phyloP scores from a whole-genome alignment of 108 stramenopile genomes.

The Mayamaea pseudoterrestris region DNA sequence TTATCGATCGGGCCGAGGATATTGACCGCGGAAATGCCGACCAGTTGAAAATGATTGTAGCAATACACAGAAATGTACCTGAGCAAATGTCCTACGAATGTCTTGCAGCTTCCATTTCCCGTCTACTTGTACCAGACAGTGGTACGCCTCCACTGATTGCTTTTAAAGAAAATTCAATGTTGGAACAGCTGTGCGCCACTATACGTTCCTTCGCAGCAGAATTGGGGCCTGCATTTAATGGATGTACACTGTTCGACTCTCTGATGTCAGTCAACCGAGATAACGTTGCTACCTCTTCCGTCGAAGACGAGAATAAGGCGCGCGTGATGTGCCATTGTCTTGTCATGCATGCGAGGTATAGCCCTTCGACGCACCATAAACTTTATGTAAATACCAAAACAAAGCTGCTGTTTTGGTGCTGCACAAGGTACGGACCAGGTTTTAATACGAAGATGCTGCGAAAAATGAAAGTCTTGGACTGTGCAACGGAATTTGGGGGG shows the following conservation, averaged over 20 bases:
- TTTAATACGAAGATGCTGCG: neutral
- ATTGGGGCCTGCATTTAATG: slow-evolving; percentile 38
- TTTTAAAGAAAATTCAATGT: no score
- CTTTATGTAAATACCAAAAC: no score
- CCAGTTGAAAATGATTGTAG: slow-evolving; percentile 36
- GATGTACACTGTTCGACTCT: slow-evolving; percentile 24
- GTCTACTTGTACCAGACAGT: slow-evolving; percentile 5
- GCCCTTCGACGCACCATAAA: no score
- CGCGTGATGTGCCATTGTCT: no score
- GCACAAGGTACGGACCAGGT: slow-evolving; percentile 30
- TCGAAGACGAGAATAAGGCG: slow-evolving; percentile 29
- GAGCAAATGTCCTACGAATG: slow-evolving; percentile 21
- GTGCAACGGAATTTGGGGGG: no score
- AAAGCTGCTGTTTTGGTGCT: slow-evolving; percentile 43
- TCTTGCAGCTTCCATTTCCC: slow-evolving; percentile 22
- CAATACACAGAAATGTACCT: slow-evolving; percentile 33
- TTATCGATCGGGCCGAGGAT: slow-evolving; percentile 5
- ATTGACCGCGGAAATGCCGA: slow-evolving; percentile 8
- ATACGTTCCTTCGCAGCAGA: slow-evolving; percentile 23
- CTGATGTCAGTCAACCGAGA: slow-evolving; percentile 20
- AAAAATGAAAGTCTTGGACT: slow-evolving; percentile 8
- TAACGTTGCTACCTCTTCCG: slow-evolving; percentile 10
- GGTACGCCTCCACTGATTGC: no score
- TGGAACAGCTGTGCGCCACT: slow-evolving; percentile 19
- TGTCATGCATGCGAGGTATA: no score